Base-by-base conservation (phyloP, 345 rosid species). In the Salix suchowensis region DNA sequence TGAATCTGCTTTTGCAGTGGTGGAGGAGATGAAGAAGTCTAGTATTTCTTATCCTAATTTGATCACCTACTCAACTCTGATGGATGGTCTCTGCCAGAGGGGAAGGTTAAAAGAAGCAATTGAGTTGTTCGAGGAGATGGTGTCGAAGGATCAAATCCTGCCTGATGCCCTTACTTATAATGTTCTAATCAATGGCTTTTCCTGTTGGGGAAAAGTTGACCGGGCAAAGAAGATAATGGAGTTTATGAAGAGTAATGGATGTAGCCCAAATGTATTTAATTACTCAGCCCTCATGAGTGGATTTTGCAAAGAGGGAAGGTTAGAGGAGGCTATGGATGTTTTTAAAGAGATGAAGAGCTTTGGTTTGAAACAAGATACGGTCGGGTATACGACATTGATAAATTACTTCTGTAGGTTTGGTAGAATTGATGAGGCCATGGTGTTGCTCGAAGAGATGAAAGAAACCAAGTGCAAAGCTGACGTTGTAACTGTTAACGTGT, bases 161-260 rank as follows among this genome's bases (percentile, higher is more conserved):
- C 99, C 99, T 0, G 99, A 96, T 84, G 90, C 87, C 1, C 82
- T 91, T 55, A 89, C 88, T 42, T 96, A 91, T 61, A 91, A 88
- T 75, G 80, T 91, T 70, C 81, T 93, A 84, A 93, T 96, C 21
- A 83, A 86, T n/a, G 99, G 99, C 18, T 96, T 96, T 75, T 88
- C 88, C 85, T 76, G 74, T 24, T 77, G 65, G 14, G 97, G 94
- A 70, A 91, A 91, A 84, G 93, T 88, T 81, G 92, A 87, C 75
- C 85, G 80, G 68, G 99, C 89, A 2, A 84, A 80, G 85, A 91
- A 87, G 86, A 89, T 95, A 75, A 64, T 95, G 73, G 94, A 91
- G 28, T 92, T 94, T 50, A 91, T 91, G 98, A 93, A 86, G 86
- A 87, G 78, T 76, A 89, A 91, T 64, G 97, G 98, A 76, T 92